These are phyloP conservation scores for Pterulicium gracile DNA, from an alignment of 1,284 basidiomycete species.

Conservation along the genomic window DNA sequence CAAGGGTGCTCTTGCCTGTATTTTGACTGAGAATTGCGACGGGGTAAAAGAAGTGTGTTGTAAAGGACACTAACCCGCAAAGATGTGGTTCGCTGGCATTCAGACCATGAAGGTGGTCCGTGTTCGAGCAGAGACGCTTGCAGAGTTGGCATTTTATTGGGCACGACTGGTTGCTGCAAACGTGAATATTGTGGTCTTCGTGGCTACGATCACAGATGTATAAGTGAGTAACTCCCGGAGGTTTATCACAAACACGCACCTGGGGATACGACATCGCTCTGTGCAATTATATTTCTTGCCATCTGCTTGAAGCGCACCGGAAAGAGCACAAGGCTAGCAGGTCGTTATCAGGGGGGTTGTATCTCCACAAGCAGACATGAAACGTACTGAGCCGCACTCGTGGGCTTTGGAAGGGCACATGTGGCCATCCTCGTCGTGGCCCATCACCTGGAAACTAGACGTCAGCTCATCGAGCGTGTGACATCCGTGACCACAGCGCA, in stretches of 20 bases:
- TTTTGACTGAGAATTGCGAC: too few species aligned
- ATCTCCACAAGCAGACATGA: not conserved
- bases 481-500: slow-evolving; percentile 12
- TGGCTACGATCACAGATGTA: slow-evolving; percentile 31
- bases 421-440: slow-evolving; percentile 35
- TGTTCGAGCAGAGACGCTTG: slow-evolving; percentile 34
- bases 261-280: slow-evolving; percentile 30
- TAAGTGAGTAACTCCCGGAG: too few species aligned
- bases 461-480: not conserved
- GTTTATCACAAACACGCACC: too few species aligned
- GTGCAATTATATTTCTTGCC: slow-evolving; percentile 28
- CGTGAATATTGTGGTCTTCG: slow-evolving; percentile 32
- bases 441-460: slow-evolving; percentile 22
- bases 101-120: slow-evolving; percentile 44
- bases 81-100: slow-evolving; percentile 32
- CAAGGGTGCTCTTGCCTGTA: slow-evolving; percentile 44
- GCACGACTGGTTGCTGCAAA: slow-evolving; percentile 39
- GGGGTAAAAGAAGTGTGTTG: too few species aligned
- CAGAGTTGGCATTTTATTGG: slow-evolving; percentile 44
- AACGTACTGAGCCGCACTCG: slow-evolving; percentile 38
- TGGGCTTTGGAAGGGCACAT: slow-evolving; percentile 41
- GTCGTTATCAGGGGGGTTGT: too few species aligned
- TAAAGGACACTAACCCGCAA: slow-evolving; percentile 52
- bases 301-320: slow-evolving; percentile 19
- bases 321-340: slow-evolving; percentile 34